These are phyloP conservation scores for Saccharomycopsis selenospora DNA, from an alignment of 805 yeast genomes.

Conservation along the genomic window DNA sequence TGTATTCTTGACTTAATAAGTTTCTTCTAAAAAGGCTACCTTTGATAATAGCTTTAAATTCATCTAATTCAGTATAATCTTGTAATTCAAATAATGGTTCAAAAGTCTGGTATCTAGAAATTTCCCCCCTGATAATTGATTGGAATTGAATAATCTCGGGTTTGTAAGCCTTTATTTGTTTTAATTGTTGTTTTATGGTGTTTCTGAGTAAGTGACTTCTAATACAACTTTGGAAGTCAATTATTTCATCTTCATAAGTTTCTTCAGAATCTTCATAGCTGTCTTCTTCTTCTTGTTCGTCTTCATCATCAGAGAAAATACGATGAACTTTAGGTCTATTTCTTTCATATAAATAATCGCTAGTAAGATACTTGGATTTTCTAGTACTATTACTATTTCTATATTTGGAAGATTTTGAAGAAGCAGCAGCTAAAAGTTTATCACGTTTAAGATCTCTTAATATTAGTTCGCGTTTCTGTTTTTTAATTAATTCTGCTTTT, in stretches of 20 bases:
- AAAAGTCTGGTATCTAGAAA: slow-evolving; percentile 20
- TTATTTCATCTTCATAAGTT: not conserved
- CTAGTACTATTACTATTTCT: not conserved
- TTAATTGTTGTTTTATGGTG: not conserved
- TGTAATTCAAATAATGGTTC: not conserved
- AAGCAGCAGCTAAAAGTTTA: not conserved
- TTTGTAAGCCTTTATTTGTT: slow-evolving; percentile 4
- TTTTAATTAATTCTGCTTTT: not conserved
- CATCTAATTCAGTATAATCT: not conserved
- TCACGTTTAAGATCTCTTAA: no score
- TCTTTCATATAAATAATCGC: not conserved
- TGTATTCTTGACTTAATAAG: slow-evolving; percentile 18
- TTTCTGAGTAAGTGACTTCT: not conserved
- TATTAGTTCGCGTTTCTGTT: no score
- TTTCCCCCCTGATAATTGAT: slow-evolving; percentile 30
- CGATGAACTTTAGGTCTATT: not conserved
- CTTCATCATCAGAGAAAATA: not conserved
- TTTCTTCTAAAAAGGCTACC: slow-evolving; percentile 32
- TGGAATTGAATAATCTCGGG: slow-evolving; percentile 27
- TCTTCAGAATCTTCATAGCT: not conserved
- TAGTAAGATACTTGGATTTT: not conserved
- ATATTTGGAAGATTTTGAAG: not conserved
- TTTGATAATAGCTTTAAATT: slow-evolving; percentile 35
- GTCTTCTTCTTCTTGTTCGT: not conserved
- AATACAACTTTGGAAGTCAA: no score